A percentile compares a stretch with the other conserved stretches of the same genome.
Conservation (phyloP, 2,329 filamentous ascomycete genomes). For the Clonostachys sp. region DNA sequence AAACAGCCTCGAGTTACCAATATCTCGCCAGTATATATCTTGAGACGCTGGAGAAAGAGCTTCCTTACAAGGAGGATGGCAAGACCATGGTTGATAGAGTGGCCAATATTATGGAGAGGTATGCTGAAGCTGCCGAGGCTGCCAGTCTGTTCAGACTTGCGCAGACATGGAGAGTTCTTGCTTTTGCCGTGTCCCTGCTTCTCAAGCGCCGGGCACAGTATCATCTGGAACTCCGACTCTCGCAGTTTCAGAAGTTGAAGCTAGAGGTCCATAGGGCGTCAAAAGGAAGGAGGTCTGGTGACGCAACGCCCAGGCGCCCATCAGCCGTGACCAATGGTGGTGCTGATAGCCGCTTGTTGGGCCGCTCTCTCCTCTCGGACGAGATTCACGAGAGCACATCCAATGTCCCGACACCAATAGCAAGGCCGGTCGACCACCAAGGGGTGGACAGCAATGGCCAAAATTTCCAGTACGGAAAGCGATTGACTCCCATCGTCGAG, state of each 20-base stretch:
- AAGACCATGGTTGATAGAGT: conserved; percentile 41
- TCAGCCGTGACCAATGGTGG: conserved; percentile 20
- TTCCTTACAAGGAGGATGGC: conserved; percentile 33
- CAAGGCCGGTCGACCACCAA: conserved; percentile 39
- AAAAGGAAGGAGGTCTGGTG: conserved; percentile 11
- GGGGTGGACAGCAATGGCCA: background rate
- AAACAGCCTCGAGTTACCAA: conserved; percentile 46
- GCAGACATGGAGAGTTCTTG: conserved; percentile 60
- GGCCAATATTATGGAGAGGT: conserved; percentile 46
- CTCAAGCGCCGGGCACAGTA: conserved; percentile 50
- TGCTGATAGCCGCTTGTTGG: background rate
- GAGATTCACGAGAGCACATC: conserved; percentile 52
- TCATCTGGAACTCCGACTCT: conserved; percentile 32
- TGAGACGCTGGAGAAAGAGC: conserved; percentile 41
- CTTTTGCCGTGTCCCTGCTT: conserved; percentile 50
- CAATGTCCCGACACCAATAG: conserved; percentile 56
- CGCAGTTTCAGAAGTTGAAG: background rate
- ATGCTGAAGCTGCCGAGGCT: conserved; percentile 51
- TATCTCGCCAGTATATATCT: conserved; percentile 54
- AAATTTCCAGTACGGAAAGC: conserved; percentile 23
- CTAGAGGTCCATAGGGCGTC: background rate
- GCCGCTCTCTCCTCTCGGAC: background rate
- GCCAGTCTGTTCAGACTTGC: conserved; percentile 55
- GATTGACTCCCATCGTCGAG: conserved; percentile 43
- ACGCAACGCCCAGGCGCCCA: conserved; percentile 29